Evolutionary conservation across 2,329 filamentous ascomycete species (phyloP).

Genomic region (Aspergillus texensis): DNA sequence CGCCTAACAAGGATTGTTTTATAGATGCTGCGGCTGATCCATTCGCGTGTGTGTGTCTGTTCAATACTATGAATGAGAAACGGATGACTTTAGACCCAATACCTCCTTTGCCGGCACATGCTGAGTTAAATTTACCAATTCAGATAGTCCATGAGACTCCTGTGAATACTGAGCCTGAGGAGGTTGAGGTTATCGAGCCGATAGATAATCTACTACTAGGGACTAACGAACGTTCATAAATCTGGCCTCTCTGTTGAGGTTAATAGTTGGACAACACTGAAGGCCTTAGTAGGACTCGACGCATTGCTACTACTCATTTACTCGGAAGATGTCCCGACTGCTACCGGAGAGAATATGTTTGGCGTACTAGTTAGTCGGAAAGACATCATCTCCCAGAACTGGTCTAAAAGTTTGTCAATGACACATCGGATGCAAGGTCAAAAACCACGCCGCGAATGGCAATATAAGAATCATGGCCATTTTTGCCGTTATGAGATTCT

Average conservation of each 20-base stretch:
- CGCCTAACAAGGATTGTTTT: conserved; percentile 25
- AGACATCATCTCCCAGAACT: too few relatives aligned
- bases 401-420: too few relatives aligned
- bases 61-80: conserved; percentile 69
- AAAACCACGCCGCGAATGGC: conserved; percentile 90
- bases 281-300: background rate
- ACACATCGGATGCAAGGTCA: too few relatives aligned
- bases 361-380: too few relatives aligned
- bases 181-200: conserved; percentile 17
- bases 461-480: conserved; percentile 66
- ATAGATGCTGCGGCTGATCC: conserved; percentile 79
- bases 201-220: background rate
- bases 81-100: conserved; percentile 67
- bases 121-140: conserved; percentile 69
- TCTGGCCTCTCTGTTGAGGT: background rate
- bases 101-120: conserved; percentile 70
- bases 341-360: too few relatives aligned
- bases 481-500: conserved; percentile 71
- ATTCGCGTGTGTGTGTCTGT: conserved; percentile 77
- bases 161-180: conserved; percentile 10
- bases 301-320: too few relatives aligned
- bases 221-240: conserved; percentile 7
- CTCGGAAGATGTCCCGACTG: too few relatives aligned
- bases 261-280: background rate
- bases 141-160: conserved; percentile 13